Evolutionary conservation across 345 rosid genomes (phyloP), one percentile per base, ranked within the genome.

Genomic region (Limnanthes douglasii): DNA sequence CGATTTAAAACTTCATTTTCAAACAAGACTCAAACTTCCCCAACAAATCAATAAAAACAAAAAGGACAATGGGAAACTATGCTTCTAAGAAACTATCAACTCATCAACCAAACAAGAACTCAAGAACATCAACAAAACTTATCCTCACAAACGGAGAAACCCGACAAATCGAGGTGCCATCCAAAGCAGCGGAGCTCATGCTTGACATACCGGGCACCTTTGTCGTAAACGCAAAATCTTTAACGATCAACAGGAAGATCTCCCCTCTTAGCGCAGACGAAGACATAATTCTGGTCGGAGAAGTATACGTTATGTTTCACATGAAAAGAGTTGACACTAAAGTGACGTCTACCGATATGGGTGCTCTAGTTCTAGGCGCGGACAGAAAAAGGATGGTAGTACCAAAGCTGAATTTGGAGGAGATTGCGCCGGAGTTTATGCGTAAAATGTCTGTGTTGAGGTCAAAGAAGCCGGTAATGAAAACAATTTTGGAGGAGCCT

Each of bases 131-230:
- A 3, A 65, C 70, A 1, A 64, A 60, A 46, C 86, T 79, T 21
- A 31, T 88, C 20, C 63, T 83, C 20, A 93, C 97, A 0, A 46
- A 63, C 41, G 90, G 97, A 6, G 81, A 70, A 47, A 43, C 83
- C 26, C 61, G 57, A 52, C 65, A 59, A 9, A 46, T 88, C 26
- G 41, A 62, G 26, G 58, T 43, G 4, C 81, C 78, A 5, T 51
- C 50, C 29, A 83, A 69, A 42, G 95, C 86, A 0, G 97, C 92
- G 0, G 97, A 88, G 68, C 54, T 83, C 21, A 88, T 88, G 95
- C 41, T 88, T 11, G 97, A 88, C 55, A 66, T 57, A 1, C 95
- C 97, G 0, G 79, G 63, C 34, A 69, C 54, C 73, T 88, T 88
- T 75, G 48, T 88, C 5, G 67, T 67, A 0, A 74, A 83, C 43